Base-by-base conservation (phyloP, 208 protist genomes). In the Trypanosoma mega region DNA sequence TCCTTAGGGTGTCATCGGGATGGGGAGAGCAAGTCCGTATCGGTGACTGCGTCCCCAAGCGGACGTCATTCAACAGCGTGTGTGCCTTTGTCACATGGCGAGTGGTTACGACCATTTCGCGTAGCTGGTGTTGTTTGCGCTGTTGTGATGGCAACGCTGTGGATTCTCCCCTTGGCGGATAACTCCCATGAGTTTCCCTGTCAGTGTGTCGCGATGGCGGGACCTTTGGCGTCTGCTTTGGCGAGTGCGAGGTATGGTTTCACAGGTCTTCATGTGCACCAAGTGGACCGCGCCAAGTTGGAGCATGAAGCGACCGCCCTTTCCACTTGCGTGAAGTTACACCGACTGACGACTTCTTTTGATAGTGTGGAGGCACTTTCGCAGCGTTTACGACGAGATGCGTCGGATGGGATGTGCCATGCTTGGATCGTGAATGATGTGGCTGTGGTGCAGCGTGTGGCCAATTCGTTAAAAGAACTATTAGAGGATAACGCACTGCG, bases 381-480 rank as follows among this genome's bases (percentile, higher is more conserved):
- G 9, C 26, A 51, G 3, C 34, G 43, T 11, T 34, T 68, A 1
- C 20, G 41, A 27, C 39, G 53, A 0, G 64, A 63, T 44, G 64
- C 49, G 23, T 27, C 14, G 11, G 20, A 50, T 4, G 20, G 16
- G 3, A 53, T 50, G 14, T 89, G 85, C 48, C 54, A 81, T 26
- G 65, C 87, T 56, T 92, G 85, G 85, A 50, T 88, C 5, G 68
- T 74, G 4, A 52, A 70, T 2, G 50, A 58, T 20, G 58, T 76
- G 0, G 56, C 64, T 1, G 48, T 74, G 2, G 20, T 92, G 11
- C 52, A 39, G 2, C 23, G 7, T 26, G 71, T 80, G 12, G 76
- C 62, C 8, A 78, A 78, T 46, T 54, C 85, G 2, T 50, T 92
- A 14, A 88, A 88, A 68, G 81, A 89, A 60, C 67, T 92, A 6